Base-by-base conservation (phyloP, 768 basidiomycete genomes). In the Leccinum pellstonianum region DNA sequence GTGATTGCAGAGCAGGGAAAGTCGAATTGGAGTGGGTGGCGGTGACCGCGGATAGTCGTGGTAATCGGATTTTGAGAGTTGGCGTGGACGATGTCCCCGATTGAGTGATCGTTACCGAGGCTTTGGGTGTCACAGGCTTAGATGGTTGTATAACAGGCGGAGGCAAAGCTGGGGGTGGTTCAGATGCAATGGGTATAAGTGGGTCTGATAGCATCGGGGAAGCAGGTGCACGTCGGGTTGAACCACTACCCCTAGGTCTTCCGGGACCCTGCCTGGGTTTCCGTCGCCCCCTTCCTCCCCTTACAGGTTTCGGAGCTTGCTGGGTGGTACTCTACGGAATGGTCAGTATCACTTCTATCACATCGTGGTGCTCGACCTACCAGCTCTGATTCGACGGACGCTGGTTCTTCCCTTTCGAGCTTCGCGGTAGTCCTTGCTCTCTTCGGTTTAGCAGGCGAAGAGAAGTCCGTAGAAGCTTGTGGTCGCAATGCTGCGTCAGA, bases 41-140 rank as follows among this genome's bases (percentile, higher is more conserved):
- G 27, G 64, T 75, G 27, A 75, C 72, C 27, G 72, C 67, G 23
- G 70, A 66, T 43, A 73, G 53, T 52, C 72, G 70, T 38, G 73
- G 73, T 54, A 74, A 52, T 60, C 73, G 70, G 29, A 74, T 74
- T 64, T 74, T 74, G 27, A 74, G 68, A n/a, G 72, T 74, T 46
- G 73, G 74, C 10, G 74, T 73, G 27, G 73, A 65, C 8, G 73
- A 74, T 47, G 69, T 61, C 37, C 59, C 58, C 2, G 72, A 73
- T 37, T 73, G 74, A 12, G 74, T 73, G 59, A 75, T 72, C 1
- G 69, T 75, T 31, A 73, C 66, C 12, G 73, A 72, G n/a, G 73
- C 68, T 53, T 73, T 75, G 35, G 73, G 73, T 35, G 72, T 74
- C 50, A 55, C 57, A 25, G 73, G 73, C 21, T 75, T 65, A 31